Evolutionary conservation across 106 monocot genomes (phyloP).

Genomic region (Dactylorhiza incarnata): DNA sequence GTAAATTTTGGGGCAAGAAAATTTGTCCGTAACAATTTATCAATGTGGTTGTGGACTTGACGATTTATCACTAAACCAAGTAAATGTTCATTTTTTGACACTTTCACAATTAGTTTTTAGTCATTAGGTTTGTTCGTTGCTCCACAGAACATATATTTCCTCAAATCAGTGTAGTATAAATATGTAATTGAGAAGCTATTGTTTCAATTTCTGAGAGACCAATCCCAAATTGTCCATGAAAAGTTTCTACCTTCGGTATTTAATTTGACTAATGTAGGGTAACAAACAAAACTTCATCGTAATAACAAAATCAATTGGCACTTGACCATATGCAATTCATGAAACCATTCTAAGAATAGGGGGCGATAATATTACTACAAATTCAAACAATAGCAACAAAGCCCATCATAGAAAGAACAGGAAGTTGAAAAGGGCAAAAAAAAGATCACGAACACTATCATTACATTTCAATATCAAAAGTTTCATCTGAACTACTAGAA

Average conservation of each 20-base stretch:
- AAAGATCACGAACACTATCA: neutral
- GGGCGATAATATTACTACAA: neutral
- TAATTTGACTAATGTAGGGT: neutral
- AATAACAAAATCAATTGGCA: neutral
- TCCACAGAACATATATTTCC: no score
- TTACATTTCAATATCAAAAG: neutral
- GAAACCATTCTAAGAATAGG: neutral
- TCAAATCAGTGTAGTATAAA: neutral
- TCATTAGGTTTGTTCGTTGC: no score
- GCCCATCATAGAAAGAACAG: neutral
- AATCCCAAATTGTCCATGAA: neutral
- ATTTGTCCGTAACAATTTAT: no score
- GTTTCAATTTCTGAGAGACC: neutral
- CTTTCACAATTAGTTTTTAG: no score
- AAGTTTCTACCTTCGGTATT: neutral
- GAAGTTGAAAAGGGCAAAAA: neutral
- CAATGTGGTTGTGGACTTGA: no score
- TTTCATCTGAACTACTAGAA: neutral
- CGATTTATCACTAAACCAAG: no score
- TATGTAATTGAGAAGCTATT: neutral
- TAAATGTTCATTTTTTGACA: no score
- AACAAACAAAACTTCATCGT: neutral
- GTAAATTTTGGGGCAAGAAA: no score
- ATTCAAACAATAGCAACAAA: neutral
- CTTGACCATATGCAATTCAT: neutral